Base-by-base conservation (phyloP, 768 basidiomycete species). In the Leucogyrophana mollusca region DNA sequence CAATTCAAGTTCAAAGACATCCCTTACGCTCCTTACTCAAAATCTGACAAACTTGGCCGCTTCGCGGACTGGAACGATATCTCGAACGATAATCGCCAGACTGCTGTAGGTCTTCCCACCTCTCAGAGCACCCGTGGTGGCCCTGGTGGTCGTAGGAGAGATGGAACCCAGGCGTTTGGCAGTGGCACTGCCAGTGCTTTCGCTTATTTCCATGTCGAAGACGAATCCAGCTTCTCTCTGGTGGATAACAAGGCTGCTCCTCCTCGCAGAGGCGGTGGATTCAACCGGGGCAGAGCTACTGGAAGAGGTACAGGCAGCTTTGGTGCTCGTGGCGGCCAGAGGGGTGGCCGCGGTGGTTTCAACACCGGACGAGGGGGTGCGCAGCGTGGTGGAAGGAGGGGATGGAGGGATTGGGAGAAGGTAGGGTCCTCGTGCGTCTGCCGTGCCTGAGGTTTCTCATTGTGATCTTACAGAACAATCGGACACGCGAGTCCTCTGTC, bases 1-100 rank as follows among this genome's bases (percentile, higher is more conserved):
- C 85, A 92, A 53, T 97, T 95, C 73, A 94, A 94, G 70, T 96
- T 96, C 79, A 93, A 91, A 68, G 96, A 97, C 58, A 96, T 98
- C 50, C 96, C 96, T 37, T 99, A 98, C 62, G 94, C 95, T 1
- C 94, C 94, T 4, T 98, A 91, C 78, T 93, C 93, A 70, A 99
- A 99, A 82, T 85, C 91, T 30, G 96, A 99, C 77, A 97, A 97
- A 68, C 85, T 99, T 46, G 93, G 92, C 43, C 86, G 95, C 43
- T 90, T 99, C 61, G 95, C 95, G 39, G 95, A 99, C 73, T 99
- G 95, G 94, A 91, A 92, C 67, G 90, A 92, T 43, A 68, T 82
- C 20, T 77, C 84, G 23, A 61, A 77, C 42, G 85, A 88, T 59
- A 74, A 68, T 51, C 80, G 85, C 38, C 82, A 84, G 60, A 56